These are phyloP conservation scores for Rhodotorula toruloides DNA, from an alignment of 768 basidiomycete species.

Conservation along the genomic window DNA sequence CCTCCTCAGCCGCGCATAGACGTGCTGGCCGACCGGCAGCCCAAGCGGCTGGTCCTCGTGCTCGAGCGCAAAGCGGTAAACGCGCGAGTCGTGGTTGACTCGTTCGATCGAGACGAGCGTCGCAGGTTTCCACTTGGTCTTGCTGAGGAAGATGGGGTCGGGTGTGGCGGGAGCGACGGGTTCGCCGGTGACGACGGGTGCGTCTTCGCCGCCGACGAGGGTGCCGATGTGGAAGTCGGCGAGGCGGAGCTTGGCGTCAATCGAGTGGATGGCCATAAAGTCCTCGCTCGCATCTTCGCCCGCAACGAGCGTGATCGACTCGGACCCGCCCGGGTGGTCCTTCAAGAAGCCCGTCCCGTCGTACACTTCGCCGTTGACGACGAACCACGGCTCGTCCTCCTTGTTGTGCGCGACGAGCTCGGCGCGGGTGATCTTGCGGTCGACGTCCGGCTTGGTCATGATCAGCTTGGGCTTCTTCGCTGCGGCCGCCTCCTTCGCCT, in stretches of 20 bases:
- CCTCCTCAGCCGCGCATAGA: conserved; percentile 54
- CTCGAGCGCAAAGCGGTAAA: conserved; percentile 55
- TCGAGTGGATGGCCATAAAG: conserved; percentile 61
- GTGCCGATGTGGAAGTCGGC: conserved; percentile 57
- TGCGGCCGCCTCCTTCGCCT: background rate
- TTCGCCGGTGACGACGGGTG: background rate
- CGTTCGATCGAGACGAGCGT: conserved; percentile 47
- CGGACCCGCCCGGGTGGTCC: conserved; percentile 56
- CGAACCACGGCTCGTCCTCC: conserved; percentile 73
- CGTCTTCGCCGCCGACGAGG: conserved; percentile 39
- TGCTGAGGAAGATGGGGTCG: conserved; percentile 50
- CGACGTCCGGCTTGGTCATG: conserved; percentile 54
- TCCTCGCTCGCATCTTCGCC: conserved; percentile 62
- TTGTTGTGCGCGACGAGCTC: conserved; percentile 50
- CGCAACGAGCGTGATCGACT: conserved; percentile 57
- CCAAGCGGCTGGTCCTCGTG: conserved; percentile 52
- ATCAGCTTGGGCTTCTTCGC: conserved; percentile 43
- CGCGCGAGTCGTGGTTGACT: conserved; percentile 54
- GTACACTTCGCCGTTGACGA: conserved; percentile 72
- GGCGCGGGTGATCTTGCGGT: conserved; percentile 51
- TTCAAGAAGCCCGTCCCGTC: conserved; percentile 74
- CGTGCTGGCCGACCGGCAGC: conserved; percentile 59
- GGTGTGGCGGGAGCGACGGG: conserved; percentile 15
- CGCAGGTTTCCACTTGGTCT: conserved; percentile 54
- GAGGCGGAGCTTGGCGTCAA: conserved; percentile 52